Conservation (phyloP, 257 asterid species). For the Jacaranda mimosifolia region DNA sequence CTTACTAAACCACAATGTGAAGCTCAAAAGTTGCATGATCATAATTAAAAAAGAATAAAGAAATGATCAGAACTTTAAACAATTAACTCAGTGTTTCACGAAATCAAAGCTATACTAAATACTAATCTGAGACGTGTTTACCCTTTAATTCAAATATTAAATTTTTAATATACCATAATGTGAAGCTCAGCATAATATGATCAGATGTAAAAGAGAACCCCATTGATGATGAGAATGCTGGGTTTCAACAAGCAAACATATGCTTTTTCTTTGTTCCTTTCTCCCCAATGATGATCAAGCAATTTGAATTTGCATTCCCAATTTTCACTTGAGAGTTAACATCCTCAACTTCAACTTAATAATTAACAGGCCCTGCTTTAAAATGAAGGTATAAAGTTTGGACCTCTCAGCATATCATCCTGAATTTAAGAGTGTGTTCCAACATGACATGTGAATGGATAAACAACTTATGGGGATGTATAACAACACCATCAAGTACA, state of each 20-base stretch:
- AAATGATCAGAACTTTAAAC: not conserved
- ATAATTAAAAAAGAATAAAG: not conserved
- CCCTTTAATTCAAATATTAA: not conserved
- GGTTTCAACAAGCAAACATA: constrained; percentile 10
- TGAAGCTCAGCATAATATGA: not conserved
- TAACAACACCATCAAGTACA: not conserved
- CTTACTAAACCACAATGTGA: not conserved
- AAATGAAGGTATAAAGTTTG: too few relatives aligned
- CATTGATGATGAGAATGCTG: not conserved
- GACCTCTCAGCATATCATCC: not conserved
- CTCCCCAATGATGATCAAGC: not conserved
- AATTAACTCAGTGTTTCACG: not conserved
- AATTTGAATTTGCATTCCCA: not conserved
- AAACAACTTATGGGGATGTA: not conserved
- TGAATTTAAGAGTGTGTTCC: not conserved
- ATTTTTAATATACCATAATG: not conserved
- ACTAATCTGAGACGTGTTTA: not conserved
- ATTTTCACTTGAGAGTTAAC: not conserved
- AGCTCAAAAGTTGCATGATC: constrained; percentile 14
- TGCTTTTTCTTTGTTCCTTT: not conserved
- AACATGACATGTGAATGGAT: not conserved
- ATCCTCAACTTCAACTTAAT: not conserved
- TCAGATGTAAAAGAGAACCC: not conserved
- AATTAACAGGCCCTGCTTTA: too few relatives aligned
- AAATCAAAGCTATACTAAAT: not conserved